Evolutionary conservation across 2,329 filamentous ascomycete genomes (phyloP).

Genomic region (Sporothrix luriei): DNA sequence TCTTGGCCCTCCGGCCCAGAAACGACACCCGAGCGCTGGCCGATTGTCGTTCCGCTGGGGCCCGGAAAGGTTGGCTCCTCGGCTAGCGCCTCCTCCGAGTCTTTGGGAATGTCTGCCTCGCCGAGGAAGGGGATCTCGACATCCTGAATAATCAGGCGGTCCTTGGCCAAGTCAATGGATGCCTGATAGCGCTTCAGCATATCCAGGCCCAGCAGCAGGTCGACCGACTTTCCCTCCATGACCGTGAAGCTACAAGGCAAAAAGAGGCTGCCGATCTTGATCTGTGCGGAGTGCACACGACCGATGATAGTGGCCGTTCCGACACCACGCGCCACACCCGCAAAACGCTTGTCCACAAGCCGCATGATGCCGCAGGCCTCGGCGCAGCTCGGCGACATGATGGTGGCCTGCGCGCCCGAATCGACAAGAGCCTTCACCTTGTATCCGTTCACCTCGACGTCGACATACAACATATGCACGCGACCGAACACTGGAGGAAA

Average conservation of each 20-base stretch:
- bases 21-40: conserved; percentile 78
- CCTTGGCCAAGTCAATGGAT: conserved; percentile 81
- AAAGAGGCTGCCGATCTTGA: conserved; percentile 85
- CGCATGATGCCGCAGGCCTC: conserved; percentile 95
- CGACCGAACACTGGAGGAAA: conserved; percentile 76
- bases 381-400: conserved; percentile 95
- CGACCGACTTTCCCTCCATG: conserved; percentile 98
- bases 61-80: conserved; percentile 84
- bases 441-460: conserved; percentile 90
- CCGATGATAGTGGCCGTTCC: conserved; percentile 94
- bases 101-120: conserved; percentile 91
- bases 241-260: conserved; percentile 96
- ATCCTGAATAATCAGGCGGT: conserved; percentile 83
- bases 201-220: conserved; percentile 87
- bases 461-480: conserved; percentile 94
- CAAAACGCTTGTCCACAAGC: conserved; percentile 87
- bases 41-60: conserved; percentile 85
- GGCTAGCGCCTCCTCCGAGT: conserved; percentile 69
- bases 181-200: conserved; percentile 98
- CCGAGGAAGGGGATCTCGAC: conserved; percentile 87
- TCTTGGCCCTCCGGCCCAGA: conserved; percentile 49
- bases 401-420: conserved; percentile 94
- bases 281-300: conserved; percentile 91
- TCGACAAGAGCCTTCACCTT: conserved; percentile 96
- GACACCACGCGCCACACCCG: conserved; percentile 88